Conservation (phyloP, 768 basidiomycete species). For the Filobasidium floriforme region DNA sequence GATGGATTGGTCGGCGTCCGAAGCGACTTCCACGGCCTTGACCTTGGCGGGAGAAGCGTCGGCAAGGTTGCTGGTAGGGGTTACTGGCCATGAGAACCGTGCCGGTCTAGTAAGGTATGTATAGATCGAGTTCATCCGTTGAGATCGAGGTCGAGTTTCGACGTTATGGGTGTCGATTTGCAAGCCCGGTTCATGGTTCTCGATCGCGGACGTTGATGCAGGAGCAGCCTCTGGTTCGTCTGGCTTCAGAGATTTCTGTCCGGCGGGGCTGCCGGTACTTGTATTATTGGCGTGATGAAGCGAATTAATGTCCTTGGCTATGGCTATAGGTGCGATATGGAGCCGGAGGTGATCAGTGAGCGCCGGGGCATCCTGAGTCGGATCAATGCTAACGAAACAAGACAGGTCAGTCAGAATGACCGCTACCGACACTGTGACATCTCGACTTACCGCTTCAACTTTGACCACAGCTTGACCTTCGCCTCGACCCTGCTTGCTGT, state of each 20-base stretch:
- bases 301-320: not conserved
- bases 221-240: no score
- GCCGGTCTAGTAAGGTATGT: slow-evolving; percentile 12
- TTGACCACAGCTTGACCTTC: not conserved
- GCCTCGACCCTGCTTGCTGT: not conserved
- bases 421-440: not conserved
- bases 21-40: not conserved
- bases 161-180: not conserved
- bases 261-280: no score
- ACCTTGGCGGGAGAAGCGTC: not conserved
- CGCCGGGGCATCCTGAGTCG: not conserved
- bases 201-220: no score
- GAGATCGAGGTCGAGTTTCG: not conserved
- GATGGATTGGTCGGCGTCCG: no score
- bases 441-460: not conserved
- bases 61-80: slow-evolving; percentile 2
- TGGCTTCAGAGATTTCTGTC: no score
- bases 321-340: not conserved
- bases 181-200: not conserved
- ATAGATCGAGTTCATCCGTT: slow-evolving; percentile 19
- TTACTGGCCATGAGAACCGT: slow-evolving; percentile 13
- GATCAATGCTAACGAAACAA: not conserved
- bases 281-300: not conserved
- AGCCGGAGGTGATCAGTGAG: not conserved
- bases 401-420: not conserved